These are phyloP conservation scores for Aquilaria agallochum DNA, from an alignment of 441 rosid genomes.

Conservation along the genomic window DNA sequence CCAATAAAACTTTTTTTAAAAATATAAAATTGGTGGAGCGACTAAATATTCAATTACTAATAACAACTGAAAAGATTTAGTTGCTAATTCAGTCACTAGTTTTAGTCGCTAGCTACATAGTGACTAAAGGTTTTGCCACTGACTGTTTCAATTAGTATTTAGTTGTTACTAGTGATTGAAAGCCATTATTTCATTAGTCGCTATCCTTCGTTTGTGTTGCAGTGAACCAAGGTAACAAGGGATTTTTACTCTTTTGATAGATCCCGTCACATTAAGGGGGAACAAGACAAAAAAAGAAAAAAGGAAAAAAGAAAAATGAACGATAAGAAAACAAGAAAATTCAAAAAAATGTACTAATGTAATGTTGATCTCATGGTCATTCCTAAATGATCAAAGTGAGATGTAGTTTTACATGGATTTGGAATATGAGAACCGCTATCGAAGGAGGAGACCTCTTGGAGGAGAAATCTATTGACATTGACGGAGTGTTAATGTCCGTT, in stretches of 20 bases:
- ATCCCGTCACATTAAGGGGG: not conserved
- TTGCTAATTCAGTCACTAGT: no score
- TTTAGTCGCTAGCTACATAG: no score
- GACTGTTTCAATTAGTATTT: no score
- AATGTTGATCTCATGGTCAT: constrained; percentile 52
- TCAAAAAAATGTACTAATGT: not conserved
- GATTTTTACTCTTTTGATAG: not conserved
- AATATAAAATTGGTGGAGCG: no score
- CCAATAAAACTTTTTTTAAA: no score
- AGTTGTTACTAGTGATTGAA: no score
- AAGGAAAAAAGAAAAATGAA: not conserved
- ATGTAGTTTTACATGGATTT: constrained; percentile 59
- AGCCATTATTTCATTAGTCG: no score
- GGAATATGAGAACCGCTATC: constrained; percentile 44
- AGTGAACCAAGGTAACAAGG: no score
- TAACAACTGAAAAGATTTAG: no score
- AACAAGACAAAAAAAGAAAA: not conserved
- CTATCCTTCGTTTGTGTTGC: no score
- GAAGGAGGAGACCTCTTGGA: constrained; percentile 22
- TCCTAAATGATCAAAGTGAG: constrained; percentile 51
- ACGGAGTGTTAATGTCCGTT: not conserved
- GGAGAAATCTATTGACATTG: constrained; percentile 8
- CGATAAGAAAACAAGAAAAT: not conserved
- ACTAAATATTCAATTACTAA: no score
- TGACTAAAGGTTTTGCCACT: no score